Evolutionary conservation across 2,329 filamentous ascomycete species (phyloP).

Genomic region (Gnomoniopsis smithogilvyi): DNA sequence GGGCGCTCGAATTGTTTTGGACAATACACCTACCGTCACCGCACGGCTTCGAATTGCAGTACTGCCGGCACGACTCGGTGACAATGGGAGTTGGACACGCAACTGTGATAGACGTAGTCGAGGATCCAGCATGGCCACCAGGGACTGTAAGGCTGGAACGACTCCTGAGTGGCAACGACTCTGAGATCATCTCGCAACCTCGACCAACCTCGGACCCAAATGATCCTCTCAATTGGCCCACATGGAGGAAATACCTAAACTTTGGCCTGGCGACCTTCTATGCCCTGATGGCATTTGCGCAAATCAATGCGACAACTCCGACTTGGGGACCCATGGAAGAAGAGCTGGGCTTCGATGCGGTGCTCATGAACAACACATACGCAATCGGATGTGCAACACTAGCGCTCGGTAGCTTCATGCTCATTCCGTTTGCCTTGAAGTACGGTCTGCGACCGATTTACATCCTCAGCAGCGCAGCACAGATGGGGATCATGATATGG

Average conservation of each 20-base stretch:
- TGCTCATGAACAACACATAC: conserved; percentile 38
- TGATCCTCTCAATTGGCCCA: conserved; percentile 16
- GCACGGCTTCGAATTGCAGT: no score
- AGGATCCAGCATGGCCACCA: conserved; percentile 16
- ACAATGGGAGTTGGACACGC: background rate
- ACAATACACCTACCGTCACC: no score
- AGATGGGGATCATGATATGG: conserved; percentile 37
- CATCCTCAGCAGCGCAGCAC: conserved; percentile 35
- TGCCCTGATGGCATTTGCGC: conserved; percentile 17
- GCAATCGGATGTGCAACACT: conserved; percentile 40
- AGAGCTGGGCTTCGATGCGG: conserved; percentile 32
- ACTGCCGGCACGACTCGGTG: no score
- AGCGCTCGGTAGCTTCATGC: conserved; percentile 36
- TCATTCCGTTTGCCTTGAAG: conserved; percentile 44
- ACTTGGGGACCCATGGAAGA: conserved; percentile 38
- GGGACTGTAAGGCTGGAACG: conserved; percentile 18
- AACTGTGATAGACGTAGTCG: background rate
- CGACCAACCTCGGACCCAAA: conserved; percentile 15
- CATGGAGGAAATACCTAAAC: conserved; percentile 18
- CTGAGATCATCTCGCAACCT: conserved; percentile 17
- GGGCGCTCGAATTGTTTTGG: no score
- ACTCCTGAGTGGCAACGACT: background rate
- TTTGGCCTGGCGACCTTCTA: conserved; percentile 18
- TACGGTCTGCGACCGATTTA: conserved; percentile 44
- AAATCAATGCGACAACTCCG: conserved; percentile 16